These are phyloP conservation scores for Talaromyces funiculosus DNA, from an alignment of 2,329 filamentous ascomycete species.

Conservation along the genomic window DNA sequence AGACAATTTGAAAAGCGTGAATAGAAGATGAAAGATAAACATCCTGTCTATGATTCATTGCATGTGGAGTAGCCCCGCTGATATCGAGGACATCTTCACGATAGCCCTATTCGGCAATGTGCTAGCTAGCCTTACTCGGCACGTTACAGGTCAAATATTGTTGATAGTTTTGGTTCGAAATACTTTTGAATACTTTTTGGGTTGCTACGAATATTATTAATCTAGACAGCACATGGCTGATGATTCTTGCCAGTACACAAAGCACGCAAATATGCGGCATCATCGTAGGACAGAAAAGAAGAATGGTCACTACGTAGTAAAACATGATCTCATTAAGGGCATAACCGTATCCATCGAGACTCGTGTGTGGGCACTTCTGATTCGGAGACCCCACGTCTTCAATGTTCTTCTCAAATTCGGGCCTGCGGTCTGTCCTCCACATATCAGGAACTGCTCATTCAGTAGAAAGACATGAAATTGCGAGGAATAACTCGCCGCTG, in stretches of 20 bases:
- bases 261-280: slow-evolving; percentile 3
- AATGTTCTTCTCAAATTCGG: slow-evolving; percentile 17
- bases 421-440: slow-evolving; percentile 22
- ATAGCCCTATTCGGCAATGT: neutral
- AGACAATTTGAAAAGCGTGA: neutral
- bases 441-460: slow-evolving; percentile 11
- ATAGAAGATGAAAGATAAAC: neutral
- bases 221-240: neutral
- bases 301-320: slow-evolving; percentile 1
- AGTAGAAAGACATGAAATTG: neutral
- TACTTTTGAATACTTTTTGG: neutral
- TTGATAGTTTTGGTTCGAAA: too few species aligned
- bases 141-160: neutral
- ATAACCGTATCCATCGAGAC: neutral
- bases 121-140: neutral
- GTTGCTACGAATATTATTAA: neutral
- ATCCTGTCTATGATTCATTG: neutral
- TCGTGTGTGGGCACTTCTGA: neutral
- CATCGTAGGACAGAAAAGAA: neutral
- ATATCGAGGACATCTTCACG: neutral
- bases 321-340: slow-evolving; percentile 7
- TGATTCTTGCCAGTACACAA: neutral
- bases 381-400: neutral
- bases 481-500: neutral
- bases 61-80: neutral